phyloP scores from a whole-genome alignment of 2,329 filamentous ascomycete genomes.

The Cryphonectria naterciae region DNA sequence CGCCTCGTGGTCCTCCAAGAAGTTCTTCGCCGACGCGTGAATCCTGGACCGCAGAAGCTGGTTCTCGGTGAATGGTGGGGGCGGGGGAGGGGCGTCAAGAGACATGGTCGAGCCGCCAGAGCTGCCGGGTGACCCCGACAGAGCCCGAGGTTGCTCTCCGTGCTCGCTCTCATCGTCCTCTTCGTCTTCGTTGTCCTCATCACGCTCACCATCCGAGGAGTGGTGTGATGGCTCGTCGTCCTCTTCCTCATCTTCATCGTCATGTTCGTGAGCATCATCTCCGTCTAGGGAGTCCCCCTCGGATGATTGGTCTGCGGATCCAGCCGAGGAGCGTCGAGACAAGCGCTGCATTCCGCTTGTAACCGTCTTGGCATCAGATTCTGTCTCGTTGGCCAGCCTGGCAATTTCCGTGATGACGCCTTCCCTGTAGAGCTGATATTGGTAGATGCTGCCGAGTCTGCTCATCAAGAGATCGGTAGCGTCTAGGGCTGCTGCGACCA shows the following conservation, averaged over 20 bases:
- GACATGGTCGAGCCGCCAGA: slow-evolving; percentile 71
- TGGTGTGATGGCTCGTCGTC: slow-evolving; percentile 46
- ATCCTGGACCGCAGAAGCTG: slow-evolving; percentile 73
- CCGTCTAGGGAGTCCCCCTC: slow-evolving; percentile 42
- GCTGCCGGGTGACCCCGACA: slow-evolving; percentile 68
- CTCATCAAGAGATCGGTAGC: slow-evolving; percentile 86
- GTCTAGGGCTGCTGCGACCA: slow-evolving; percentile 86
- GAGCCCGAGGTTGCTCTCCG: slow-evolving; percentile 55
- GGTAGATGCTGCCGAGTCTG: slow-evolving; percentile 84
- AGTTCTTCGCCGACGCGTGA: slow-evolving; percentile 75
- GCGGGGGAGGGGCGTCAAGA: slow-evolving; percentile 57
- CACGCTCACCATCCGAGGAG: slow-evolving; percentile 44
- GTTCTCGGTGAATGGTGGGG: slow-evolving; percentile 48
- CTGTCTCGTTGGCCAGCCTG: slow-evolving; percentile 67
- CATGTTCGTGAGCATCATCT: slow-evolving; percentile 54
- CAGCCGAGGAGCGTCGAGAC: slow-evolving; percentile 37
- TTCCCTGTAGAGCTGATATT: slow-evolving; percentile 96
- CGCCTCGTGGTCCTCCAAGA: slow-evolving; percentile 81
- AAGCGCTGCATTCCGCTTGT: slow-evolving; percentile 34
- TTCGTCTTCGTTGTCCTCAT: slow-evolving; percentile 58
- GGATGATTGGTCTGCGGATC: slow-evolving; percentile 31
- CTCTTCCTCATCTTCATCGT: slow-evolving; percentile 55
- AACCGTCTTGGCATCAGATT: slow-evolving; percentile 38
- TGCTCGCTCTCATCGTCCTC: slow-evolving; percentile 56
- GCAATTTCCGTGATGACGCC: slow-evolving; percentile 91